Evolutionary conservation across 2,329 filamentous ascomycete species (phyloP).

Genomic region (Endocalyx cinctus): DNA sequence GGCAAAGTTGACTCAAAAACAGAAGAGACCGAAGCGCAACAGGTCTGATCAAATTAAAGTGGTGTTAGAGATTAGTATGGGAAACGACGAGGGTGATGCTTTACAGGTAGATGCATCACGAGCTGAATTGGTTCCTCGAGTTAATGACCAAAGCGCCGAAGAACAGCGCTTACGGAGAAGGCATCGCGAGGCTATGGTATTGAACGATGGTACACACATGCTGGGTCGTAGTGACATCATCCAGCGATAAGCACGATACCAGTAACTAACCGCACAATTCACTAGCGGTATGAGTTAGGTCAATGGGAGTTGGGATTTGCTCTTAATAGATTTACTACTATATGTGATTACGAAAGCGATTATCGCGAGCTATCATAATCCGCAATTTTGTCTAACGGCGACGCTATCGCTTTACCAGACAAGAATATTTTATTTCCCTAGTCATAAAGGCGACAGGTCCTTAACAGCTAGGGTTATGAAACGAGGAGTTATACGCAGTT

Average conservation of each 20-base stretch:
- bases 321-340: not conserved
- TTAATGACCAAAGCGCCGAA: conserved; percentile 52
- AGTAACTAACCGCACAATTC: conserved; percentile 19
- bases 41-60: conserved; percentile 28
- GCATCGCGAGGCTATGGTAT: conserved; percentile 82
- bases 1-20: conserved; percentile 41
- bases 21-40: conserved; percentile 17
- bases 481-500: too few species aligned
- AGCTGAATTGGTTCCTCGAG: conserved; percentile 30
- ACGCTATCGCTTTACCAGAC: too few species aligned
- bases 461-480: too few species aligned
- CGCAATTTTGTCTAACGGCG: too few species aligned
- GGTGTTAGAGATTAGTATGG: conserved; percentile 30
- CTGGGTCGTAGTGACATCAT: conserved; percentile 75
- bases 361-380: too few species aligned
- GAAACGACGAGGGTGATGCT: conserved; percentile 23
- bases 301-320: too few species aligned
- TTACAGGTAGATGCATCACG: conserved; percentile 24
- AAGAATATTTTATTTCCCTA: too few species aligned
- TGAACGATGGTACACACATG: conserved; percentile 78
- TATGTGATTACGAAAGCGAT: not conserved
- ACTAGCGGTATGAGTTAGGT: not conserved
- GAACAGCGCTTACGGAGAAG: conserved; percentile 71
- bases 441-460: too few species aligned
- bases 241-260: conserved; percentile 52